These are phyloP conservation scores for Oleoguttula mirabilis DNA, from an alignment of 495 filamentous ascomycete species.

Conservation along the genomic window DNA sequence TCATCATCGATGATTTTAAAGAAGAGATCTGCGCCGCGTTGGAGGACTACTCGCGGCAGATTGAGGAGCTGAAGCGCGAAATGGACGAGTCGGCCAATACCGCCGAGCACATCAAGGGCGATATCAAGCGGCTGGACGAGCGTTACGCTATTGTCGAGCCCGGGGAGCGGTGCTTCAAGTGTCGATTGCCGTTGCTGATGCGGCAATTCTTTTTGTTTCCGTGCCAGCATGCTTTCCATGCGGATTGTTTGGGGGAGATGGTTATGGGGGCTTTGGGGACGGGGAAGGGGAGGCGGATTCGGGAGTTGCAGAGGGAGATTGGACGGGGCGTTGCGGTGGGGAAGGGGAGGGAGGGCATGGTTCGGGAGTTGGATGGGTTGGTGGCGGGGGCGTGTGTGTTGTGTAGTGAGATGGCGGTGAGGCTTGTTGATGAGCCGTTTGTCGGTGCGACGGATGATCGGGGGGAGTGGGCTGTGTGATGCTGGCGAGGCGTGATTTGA, in stretches of 20 bases:
- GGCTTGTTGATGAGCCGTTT: slow-evolving; percentile 85
- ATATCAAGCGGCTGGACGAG: slow-evolving; percentile 71
- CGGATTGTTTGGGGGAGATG: slow-evolving; percentile 74
- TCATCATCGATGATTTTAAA: slow-evolving; percentile 98
- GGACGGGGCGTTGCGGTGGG: slow-evolving; percentile 55
- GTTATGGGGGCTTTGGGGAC: slow-evolving; percentile 64
- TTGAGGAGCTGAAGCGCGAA: slow-evolving; percentile 78
- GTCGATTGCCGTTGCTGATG: slow-evolving; percentile 69
- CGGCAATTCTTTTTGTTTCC: slow-evolving; percentile 96
- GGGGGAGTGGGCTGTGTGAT: slow-evolving; percentile 71
- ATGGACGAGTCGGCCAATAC: slow-evolving; percentile 90
- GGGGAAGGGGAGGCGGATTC: slow-evolving; percentile 66
- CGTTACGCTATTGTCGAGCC: slow-evolving; percentile 95
- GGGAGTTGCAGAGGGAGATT: slow-evolving; percentile 71
- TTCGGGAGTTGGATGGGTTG: slow-evolving; percentile 77
- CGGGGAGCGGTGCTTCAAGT: slow-evolving; percentile 84
- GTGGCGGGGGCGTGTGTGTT: slow-evolving; percentile 65
- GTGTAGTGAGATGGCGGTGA: slow-evolving; percentile 89
- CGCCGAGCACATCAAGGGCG: slow-evolving; percentile 73
- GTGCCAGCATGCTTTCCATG: slow-evolving; percentile 95
- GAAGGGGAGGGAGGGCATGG: slow-evolving; percentile 61
- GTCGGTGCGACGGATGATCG: slow-evolving; percentile 54
- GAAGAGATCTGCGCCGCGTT: slow-evolving; percentile 90
- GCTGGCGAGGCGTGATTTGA: too few species aligned
- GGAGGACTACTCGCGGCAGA: slow-evolving; percentile 81